Base-by-base conservation (phyloP, 1,284 basidiomycete species). In the Agroathelia rolfsii region DNA sequence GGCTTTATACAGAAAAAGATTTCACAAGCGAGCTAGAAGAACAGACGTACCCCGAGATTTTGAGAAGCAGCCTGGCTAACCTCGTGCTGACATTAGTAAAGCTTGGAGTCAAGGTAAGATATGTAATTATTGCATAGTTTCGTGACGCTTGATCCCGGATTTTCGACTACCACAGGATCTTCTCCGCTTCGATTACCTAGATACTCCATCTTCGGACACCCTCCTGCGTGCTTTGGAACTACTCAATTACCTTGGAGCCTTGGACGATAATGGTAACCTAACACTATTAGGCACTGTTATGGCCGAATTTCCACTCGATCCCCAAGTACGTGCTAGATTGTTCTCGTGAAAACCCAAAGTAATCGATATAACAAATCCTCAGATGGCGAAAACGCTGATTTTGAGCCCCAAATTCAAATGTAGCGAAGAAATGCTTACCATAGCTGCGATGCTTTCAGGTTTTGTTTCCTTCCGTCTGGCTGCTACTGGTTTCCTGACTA, bases 221-320 rank as follows among this genome's bases (percentile, higher is more conserved):
- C 74, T 98, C 36, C 97, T 98, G 93, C 81, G 95, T 38, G 95
- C 94, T 3, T 64, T 99, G 32, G 95, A 98, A 58, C 60, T 97
- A 35, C 67, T 99, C 34, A 95, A 97, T 52, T 95, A 84, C 58
- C 69, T 98, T 17, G 76, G 80, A 3, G 94, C 93, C 0, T 66
- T 98, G 40, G 90, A 98, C 51, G 92, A 99, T 47, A 87, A 96
- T 4, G 94, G 95, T 10, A 79, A 89, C 41, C 58, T 99, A 35
- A 98, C 94, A 1, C 61, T 79, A 0, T 61, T 97, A 2, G 94
- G 95, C 9, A 65, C 63, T 28, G 85, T 93, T 40, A 97, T 98
- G 94, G 94, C 94, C 8, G 93, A 97, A 45, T 96, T 98, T 62
- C 94, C 94, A 10, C 69, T 99, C 17, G 95, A 98, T 53, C 94